Evolutionary conservation across 1,284 basidiomycete genomes (phyloP), one percentile per base, ranked within the genome.

Genomic region (Ustilago nuda): DNA sequence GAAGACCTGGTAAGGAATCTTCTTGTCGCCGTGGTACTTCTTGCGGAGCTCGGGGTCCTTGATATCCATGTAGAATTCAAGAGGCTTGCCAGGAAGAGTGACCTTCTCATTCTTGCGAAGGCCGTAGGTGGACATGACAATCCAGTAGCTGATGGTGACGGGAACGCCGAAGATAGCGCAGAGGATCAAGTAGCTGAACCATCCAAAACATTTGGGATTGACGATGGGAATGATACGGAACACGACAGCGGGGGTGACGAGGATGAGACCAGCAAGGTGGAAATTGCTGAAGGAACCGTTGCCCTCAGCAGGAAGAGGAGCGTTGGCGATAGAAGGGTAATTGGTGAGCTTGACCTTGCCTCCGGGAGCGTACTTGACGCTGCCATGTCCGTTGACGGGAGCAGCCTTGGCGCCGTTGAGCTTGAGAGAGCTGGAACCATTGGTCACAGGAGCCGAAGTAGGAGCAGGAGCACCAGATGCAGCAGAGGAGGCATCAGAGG

Each of bases 1-100:
- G 89, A 98, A 97, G 77, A 93, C 88, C 88, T 99, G 95, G 92
- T 98, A 97, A 56, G 95, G 95, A 76, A 99, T 98, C 88, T 98
- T 98, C 86, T 92, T 91, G 79, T 90, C 91, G 57, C 91, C 80
- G 54, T 72, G 87, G 88, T 95, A 98, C 80, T 91, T 89, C 33
- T 89, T 88, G 88, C 91, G 92, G 83, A 99, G 89, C 72, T 91
- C 91, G 1, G 88, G 87, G 88, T 98, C 94, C 80, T 94, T 92
- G 88, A 98, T 92, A 61, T 91, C 92, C 85, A 99, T 92, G 87
- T 99, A 99, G 81, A 92, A 90, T 82, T 93, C 92, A 74, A 97
- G 90, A 17, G 84, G 83, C 41, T 81, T 76, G 54, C 92, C 92
- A 13, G 96, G 95, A n/a, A 98, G 88, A 39, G 88, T 85, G 78